Evolutionary conservation across 202 grass and related monocot genomes (phyloP), one percentile per base, ranked within the genome.

Genomic region (Setaria viridis): DNA sequence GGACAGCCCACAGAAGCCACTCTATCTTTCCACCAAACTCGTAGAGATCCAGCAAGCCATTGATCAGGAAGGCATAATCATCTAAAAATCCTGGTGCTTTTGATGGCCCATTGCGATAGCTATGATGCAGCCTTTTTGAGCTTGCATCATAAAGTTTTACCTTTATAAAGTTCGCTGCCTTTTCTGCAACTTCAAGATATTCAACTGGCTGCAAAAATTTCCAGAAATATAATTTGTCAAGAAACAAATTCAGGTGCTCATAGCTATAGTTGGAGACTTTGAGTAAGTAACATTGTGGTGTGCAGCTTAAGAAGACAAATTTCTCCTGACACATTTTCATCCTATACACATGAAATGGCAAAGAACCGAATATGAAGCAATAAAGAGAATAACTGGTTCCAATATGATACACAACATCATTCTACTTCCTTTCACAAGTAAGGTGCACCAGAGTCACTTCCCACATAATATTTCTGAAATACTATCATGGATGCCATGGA

Each of bases 71-170:
- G 17, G 96, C 91, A 78, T 99, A 99, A 83, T 99, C 96, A 88
- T 99, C 93, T 84, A 99, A 93, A 84, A 99, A 99, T 32, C 96
- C 93, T 59, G 96, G 96, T 77, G 91, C 93, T 93, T 95, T 99
- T 50, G 91, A 95, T 85, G 96, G 96, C 19, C 96, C 93, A 80
- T 96, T 96, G 71, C 96, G 82, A 56, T 91, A 96, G 77, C 96
- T 96, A 84, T 92, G 96, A 80, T 99, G 76, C 82, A 99, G 79
- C 79, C 91, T 92, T 20, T 85, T 77, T 72, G 91, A 85, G 25
- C 5, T 83, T 80, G 65, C 60, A 60, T 99, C 91, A 88, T 94
- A 96, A 16, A 96, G 90, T 39, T 88, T 99, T 62, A 58, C 80
- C 84, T 87, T 92, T 81, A 99, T 99, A 75, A 96, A 99, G 62